A percentile compares a stretch with the other conserved stretches of the same genome.
Conservation (phyloP, 2,329 filamentous ascomycete genomes). For the Fusarium poae region DNA sequence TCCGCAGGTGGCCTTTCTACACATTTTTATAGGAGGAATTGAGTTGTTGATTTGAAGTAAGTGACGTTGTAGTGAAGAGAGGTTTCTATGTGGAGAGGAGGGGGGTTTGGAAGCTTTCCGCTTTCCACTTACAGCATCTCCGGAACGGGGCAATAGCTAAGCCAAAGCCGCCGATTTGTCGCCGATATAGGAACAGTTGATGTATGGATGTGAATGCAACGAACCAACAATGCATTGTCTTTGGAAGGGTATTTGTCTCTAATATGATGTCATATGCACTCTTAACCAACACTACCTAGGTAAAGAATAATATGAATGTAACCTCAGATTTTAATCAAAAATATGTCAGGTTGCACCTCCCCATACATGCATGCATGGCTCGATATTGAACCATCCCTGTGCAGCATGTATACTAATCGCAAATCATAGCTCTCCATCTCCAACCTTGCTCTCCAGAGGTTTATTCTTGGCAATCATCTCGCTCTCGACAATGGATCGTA, state of each 20-base stretch:
- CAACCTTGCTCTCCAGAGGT: conserved; percentile 3
- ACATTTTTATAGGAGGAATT: conserved; percentile 63
- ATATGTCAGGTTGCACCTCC: background rate
- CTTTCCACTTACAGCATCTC: conserved; percentile 28
- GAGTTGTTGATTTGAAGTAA: background rate
- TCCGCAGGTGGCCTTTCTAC: conserved; percentile 72
- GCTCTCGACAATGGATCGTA: conserved; percentile 69
- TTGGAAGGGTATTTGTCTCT: background rate
- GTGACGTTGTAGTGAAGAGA: conserved; percentile 3
- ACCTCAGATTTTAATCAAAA: background rate
- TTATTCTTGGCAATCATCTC: conserved; percentile 52
- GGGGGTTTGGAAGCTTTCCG: conserved; percentile 13
- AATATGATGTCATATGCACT: conserved; percentile 19
- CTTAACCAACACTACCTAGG: background rate
- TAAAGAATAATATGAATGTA: background rate
- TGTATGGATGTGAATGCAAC: background rate
- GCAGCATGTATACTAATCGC: background rate
- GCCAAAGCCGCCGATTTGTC: conserved; percentile 26
- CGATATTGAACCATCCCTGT: background rate
- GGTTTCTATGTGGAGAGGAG: conserved; percentile 17
- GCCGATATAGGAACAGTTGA: conserved; percentile 7
- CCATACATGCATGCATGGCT: background rate
- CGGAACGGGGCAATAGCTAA: conserved; percentile 26
- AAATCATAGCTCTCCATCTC: conserved; percentile 13
- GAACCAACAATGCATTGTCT: conserved; percentile 4